Base-by-base conservation (phyloP, 2,329 filamentous ascomycete genomes). In the Beauveria scarabaeidicola region DNA sequence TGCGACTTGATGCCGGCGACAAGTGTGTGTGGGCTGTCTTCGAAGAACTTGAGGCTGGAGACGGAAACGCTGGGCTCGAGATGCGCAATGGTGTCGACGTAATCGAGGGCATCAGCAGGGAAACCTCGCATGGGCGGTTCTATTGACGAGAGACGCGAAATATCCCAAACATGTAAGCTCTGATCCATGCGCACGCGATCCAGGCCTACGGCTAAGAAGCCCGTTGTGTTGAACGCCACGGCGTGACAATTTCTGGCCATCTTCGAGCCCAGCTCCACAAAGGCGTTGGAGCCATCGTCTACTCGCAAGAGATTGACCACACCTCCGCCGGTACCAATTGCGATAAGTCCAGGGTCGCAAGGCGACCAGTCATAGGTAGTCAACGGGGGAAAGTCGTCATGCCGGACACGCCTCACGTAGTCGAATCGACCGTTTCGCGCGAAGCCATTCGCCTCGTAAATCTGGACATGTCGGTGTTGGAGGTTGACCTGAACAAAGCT, bases 141-240 rank as follows among this genome's bases (percentile, higher is more conserved):
- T 70, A 80, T 74, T 47, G 72, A 77, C 21, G 78, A 80, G 52
- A 84, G 77, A 43, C 83, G 82, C 65, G 83, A 87, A 58, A 91
- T 80, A 70, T 95, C 89, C 82, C 89, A 94, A 32, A 94, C 86
- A 66, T 93, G 90, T 52, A 95, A 78, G 66, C 88, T 91, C 63
- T 88, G 84, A 68, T 94, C 90, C 72, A 90, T 91, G 36, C 90
- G 83, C 25, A 92, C 89, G 65, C 89, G 82, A 67, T 94, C 90
- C 55, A 94, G 77, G 1, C 89, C 90, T 29, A 91, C 89, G 10
- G 90, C 90, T 55, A 95, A 76, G 59, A 89, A 78, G 19, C 88
- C 87, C 5, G 78, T 79, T 3, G 83, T 85, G 68, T 86, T 93
- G 74, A 94, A 91, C 3, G 89, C 86, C 44, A 94, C 88, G 0